Conservation (phyloP, 2,329 filamentous ascomycete genomes). For the Thelonectria blattea region DNA sequence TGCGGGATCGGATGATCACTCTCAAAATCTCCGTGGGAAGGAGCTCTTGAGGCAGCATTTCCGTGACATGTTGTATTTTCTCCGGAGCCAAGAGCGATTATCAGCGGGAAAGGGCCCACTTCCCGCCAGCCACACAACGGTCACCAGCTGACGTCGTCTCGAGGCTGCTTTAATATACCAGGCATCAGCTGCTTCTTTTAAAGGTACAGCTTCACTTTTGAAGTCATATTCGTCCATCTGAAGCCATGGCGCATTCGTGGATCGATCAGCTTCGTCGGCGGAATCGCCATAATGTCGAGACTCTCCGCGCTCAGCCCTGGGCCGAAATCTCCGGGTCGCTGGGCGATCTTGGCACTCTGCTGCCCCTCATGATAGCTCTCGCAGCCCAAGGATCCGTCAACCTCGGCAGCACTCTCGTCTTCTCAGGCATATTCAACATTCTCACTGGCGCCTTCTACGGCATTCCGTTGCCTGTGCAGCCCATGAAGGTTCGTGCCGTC, state of each 20-base stretch:
- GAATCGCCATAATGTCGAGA: conserved; percentile 56
- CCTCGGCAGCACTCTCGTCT: conserved; percentile 82
- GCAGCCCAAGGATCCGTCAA: conserved; percentile 79
- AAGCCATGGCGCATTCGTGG: conserved; percentile 37
- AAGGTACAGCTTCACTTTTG: neutral
- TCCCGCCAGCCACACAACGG: neutral
- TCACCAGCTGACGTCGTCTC: neutral
- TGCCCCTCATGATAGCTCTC: conserved; percentile 88
- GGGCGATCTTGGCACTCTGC: conserved; percentile 87
- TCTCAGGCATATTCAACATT: conserved; percentile 87
- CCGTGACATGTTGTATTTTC: neutral
- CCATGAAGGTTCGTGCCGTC: conserved; percentile 64
- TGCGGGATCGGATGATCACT: too few species aligned
- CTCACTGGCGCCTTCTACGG: conserved; percentile 83
- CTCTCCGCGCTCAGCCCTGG: conserved; percentile 54
- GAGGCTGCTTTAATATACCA: neutral
- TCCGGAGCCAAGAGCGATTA: neutral
- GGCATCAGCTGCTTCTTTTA: neutral
- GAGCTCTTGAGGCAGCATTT: neutral
- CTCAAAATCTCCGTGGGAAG: too few species aligned
- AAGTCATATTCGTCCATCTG: neutral
- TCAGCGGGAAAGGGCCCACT: neutral
- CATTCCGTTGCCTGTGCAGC: conserved; percentile 89
- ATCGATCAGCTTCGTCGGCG: conserved; percentile 39
- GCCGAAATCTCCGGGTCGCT: conserved; percentile 86